phyloP scores from a whole-genome alignment of 352 stramenopile genomes.

The Phytopythium chamaehyphon region DNA sequence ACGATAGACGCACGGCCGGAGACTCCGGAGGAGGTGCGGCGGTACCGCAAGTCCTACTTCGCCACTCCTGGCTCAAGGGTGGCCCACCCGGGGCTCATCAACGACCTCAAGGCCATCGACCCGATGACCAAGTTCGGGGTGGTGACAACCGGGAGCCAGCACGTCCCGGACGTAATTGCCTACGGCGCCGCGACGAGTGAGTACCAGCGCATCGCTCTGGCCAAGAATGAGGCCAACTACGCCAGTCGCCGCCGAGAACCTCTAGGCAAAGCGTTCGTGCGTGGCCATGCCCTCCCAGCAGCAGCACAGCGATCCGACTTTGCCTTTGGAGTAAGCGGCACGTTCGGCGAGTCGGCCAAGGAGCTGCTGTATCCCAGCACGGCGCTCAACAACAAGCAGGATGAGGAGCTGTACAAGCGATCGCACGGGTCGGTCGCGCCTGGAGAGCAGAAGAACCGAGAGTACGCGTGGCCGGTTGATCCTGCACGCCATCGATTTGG shows the following conservation, averaged over 20 bases:
- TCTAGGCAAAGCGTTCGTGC: constrained; percentile 61
- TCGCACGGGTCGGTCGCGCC: constrained; percentile 75
- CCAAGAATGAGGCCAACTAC: constrained; percentile 75
- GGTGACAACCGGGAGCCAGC: constrained; percentile 61
- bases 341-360: constrained; percentile 79
- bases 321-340: constrained; percentile 57
- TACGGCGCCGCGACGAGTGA: constrained; percentile 34
- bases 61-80: constrained; percentile 67
- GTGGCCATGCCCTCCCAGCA: constrained; percentile 61
- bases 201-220: constrained; percentile 64
- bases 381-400: constrained; percentile 51
- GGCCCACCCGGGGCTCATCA: constrained; percentile 72
- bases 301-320: constrained; percentile 55
- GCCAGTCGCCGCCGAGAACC: constrained; percentile 74
- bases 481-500: constrained; percentile 71
- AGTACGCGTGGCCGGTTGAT: constrained; percentile 84
- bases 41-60: constrained; percentile 85
- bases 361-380: constrained; percentile 76
- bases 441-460: constrained; percentile 82
- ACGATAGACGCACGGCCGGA: constrained; percentile 48
- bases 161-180: constrained; percentile 58
- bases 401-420: constrained; percentile 68
- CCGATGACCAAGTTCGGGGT: constrained; percentile 63
- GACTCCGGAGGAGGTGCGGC: constrained; percentile 69
- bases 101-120: constrained; percentile 68